Base-by-base conservation (phyloP, 2,329 filamentous ascomycete genomes). In the Aspergillus caelatus region DNA sequence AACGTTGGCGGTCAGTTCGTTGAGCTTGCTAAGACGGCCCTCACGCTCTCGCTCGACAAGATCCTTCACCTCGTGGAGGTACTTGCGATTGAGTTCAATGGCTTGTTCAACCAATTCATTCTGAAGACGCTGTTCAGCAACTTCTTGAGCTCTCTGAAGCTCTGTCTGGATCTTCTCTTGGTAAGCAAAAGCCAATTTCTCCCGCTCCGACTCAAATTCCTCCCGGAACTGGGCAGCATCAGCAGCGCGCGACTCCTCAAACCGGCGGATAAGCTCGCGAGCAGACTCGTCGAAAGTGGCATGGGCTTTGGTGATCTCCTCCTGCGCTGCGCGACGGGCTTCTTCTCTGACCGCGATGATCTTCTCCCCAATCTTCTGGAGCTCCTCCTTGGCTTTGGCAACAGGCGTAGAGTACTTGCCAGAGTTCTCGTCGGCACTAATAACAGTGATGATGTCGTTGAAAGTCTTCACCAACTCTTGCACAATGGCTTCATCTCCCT, bases 391-490 rank as follows among this genome's bases (percentile, higher is more conserved):
- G 66, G 94, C 94, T 83, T 95, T 94, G 70, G 86, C 83, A 63
- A 99, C 89, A 1, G 93, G 90, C 3, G 87, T 85, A 58, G 88
- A 88, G 80, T 95, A 97, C 78, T 91, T 93, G 70, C 85, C 85
- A 66, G 90, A 87, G 62, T 92, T 88, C 65, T 90, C 88, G 76
- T 97, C 94, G 62, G 91, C 91, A 78, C 97, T 97, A 76, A 97
- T 89, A 54, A 96, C 92, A 10, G 92, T 89, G 75, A 99, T 97
- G 72, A 99, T 90, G 78, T 96, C 93, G 81, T 99, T 99, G 71
- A 99, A 86, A 81, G 97, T 94, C 81, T 92, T 94, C 64, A 96
- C 93, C 7, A 99, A 84, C 73, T 98, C 93, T 79, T 97, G 93
- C 26, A 98, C 91, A 41, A 97, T 86, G 32, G 92, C 91, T 76